Conservation (phyloP, 2,329 filamentous ascomycete species). For the Paecilomyces dactylethromorphus region DNA sequence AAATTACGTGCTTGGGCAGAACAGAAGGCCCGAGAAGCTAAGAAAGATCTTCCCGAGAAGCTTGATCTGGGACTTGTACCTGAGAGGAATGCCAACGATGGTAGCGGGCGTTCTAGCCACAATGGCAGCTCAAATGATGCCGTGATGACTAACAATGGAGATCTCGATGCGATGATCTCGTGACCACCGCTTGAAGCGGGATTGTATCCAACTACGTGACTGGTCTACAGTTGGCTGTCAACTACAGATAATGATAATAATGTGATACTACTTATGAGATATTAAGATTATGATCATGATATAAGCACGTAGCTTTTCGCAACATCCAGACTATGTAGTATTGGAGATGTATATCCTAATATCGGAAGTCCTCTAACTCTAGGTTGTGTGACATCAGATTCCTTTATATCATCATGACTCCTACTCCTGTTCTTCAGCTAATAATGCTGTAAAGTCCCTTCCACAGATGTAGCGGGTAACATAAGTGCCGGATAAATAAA, state of each 20-base stretch:
- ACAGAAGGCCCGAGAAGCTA: slow-evolving; percentile 41
- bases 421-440: too few relatives aligned
- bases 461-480: too few relatives aligned
- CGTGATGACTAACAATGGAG: slow-evolving; percentile 35
- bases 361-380: too few relatives aligned
- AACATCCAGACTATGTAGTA: not conserved
- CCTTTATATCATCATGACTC: too few relatives aligned
- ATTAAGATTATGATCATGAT: not conserved
- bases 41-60: slow-evolving; percentile 41
- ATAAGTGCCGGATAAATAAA: too few relatives aligned
- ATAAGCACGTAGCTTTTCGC: not conserved
- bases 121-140: slow-evolving; percentile 31
- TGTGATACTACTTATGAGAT: not conserved
- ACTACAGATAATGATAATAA: not conserved
- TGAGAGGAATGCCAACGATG: slow-evolving; percentile 19
- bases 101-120: slow-evolving; percentile 11
- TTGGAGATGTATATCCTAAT: not conserved
- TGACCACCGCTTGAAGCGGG: slow-evolving; percentile 13
- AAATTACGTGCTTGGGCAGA: slow-evolving; percentile 84
- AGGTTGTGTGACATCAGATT: too few relatives aligned
- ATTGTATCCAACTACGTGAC: not conserved
- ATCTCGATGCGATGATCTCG: slow-evolving; percentile 35
- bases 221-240: not conserved
- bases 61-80: slow-evolving; percentile 39
- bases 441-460: too few relatives aligned